Conservation (phyloP, 2,329 filamentous ascomycete genomes). For the Botrytis byssoidea region DNA sequence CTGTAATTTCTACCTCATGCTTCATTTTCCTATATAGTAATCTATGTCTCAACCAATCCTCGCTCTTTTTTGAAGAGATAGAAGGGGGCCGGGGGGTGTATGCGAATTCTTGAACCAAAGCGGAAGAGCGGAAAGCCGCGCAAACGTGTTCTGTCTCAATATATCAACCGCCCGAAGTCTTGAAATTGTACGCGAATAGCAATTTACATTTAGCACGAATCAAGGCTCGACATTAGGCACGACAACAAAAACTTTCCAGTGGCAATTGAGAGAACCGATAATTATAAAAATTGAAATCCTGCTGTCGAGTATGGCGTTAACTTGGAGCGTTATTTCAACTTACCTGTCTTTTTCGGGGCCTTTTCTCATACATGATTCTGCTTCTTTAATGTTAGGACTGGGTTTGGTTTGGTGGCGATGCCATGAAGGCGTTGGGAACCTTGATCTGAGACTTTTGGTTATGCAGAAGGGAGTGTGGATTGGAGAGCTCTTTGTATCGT, state of each 20-base stretch:
- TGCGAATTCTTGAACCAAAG: not conserved
- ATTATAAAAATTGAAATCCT: not conserved
- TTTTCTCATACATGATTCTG: not conserved
- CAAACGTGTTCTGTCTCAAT: not conserved
- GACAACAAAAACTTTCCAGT: not conserved
- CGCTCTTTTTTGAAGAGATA: not conserved
- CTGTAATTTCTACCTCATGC: not conserved
- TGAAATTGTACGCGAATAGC: not conserved
- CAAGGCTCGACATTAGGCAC: no score
- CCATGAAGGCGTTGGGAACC: not conserved
- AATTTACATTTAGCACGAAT: not conserved
- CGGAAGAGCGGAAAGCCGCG: not conserved
- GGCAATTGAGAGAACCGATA: not conserved
- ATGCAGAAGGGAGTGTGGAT: not conserved
- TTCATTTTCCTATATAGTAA: not conserved
- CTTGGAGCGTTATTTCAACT: not conserved
- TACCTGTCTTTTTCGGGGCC: not conserved
- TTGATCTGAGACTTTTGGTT: not conserved
- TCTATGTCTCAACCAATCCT: not conserved
- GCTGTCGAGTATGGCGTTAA: not conserved
- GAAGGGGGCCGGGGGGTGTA: not conserved
- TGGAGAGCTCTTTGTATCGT: not conserved
- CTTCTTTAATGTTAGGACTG: not conserved
- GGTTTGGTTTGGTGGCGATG: not conserved
- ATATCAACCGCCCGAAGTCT: not conserved